These are phyloP conservation scores for Singerocomus inundabilis DNA, from an alignment of 1,284 basidiomycete genomes.

Conservation along the genomic window DNA sequence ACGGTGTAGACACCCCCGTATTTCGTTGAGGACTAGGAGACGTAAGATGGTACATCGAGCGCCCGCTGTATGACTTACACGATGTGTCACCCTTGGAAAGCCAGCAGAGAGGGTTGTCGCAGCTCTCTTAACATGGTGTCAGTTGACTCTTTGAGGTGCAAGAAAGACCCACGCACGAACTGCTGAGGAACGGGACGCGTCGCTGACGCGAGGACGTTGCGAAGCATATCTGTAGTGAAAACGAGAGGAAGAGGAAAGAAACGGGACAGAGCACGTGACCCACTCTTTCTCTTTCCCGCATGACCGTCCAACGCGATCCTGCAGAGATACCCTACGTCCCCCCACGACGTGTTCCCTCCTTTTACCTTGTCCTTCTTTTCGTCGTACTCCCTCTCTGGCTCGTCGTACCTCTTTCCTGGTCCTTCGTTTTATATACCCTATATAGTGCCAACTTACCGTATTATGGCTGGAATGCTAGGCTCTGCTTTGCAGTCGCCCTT, in stretches of 20 bases:
- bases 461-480: slow-evolving; percentile 39
- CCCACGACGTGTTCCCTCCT: slow-evolving; percentile 45
- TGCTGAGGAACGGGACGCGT: slow-evolving; percentile 53
- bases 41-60: slow-evolving; percentile 9
- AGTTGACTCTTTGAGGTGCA: slow-evolving; percentile 6
- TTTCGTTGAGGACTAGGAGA: slow-evolving; percentile 78
- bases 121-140: slow-evolving; percentile 46
- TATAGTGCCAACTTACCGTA: slow-evolving; percentile 44
- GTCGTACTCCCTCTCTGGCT: slow-evolving; percentile 72
- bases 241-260: slow-evolving; percentile 25
- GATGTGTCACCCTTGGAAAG: slow-evolving; percentile 71
- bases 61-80: slow-evolving; percentile 45
- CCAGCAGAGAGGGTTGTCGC: slow-evolving; percentile 82
- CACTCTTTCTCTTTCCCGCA: background rate
- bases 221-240: slow-evolving; percentile 54
- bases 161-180: slow-evolving; percentile 42
- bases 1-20: slow-evolving; percentile 94
- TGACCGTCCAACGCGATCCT: slow-evolving; percentile 29
- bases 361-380: slow-evolving; percentile 56
- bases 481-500: slow-evolving; percentile 48
- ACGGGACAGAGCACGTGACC: slow-evolving; percentile 14
- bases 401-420: slow-evolving; percentile 68
- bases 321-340: slow-evolving; percentile 40
- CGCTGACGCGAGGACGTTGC: slow-evolving; percentile 58
- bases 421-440: slow-evolving; percentile 58